Evolutionary conservation across 1,139 yeast genomes (phyloP).

Genomic region (Yamadazyma songkhlaensis): DNA sequence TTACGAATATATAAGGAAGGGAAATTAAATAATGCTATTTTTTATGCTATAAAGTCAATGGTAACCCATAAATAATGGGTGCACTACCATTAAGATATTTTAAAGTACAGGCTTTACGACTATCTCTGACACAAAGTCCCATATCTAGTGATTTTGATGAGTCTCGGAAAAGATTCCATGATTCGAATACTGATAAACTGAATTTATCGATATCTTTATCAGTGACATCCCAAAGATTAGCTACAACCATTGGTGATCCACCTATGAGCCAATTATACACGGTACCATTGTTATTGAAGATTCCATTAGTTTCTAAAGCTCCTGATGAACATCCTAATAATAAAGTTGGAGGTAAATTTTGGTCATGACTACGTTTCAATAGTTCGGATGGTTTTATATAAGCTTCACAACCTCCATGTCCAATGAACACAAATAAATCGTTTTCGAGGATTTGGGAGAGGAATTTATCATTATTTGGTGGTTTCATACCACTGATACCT

Average conservation of each 20-base stretch:
- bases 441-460: slow-evolving; percentile 34
- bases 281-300: slow-evolving; percentile 73
- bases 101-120: slow-evolving; percentile 67
- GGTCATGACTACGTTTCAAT: slow-evolving; percentile 20
- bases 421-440: slow-evolving; percentile 73
- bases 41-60: slow-evolving; percentile 13
- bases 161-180: slow-evolving; percentile 54
- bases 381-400: slow-evolving; percentile 47
- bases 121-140: slow-evolving; percentile 24
- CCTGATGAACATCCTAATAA: slow-evolving; percentile 95
- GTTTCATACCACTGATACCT: slow-evolving; percentile 54
- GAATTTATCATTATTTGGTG: slow-evolving; percentile 47
- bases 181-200: slow-evolving; percentile 54
- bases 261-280: slow-evolving; percentile 72
- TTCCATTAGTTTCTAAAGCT: slow-evolving; percentile 54
- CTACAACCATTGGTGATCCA: slow-evolving; percentile 80
- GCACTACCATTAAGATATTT: slow-evolving; percentile 32
- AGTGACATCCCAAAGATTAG: slow-evolving; percentile 94
- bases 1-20: not conserved
- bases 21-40: no score
- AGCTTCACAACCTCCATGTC: slow-evolving; percentile 96
- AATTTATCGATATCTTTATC: slow-evolving; percentile 91
- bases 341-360: slow-evolving; percentile 63
- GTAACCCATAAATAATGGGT: slow-evolving; percentile 31
- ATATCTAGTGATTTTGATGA: slow-evolving; percentile 5